Percentiles rank a stretch among this genome's conserved stretches.
phyloP scores from a whole-genome alignment of 2,329 filamentous ascomycete species.

The Juglanconis sp. region DNA sequence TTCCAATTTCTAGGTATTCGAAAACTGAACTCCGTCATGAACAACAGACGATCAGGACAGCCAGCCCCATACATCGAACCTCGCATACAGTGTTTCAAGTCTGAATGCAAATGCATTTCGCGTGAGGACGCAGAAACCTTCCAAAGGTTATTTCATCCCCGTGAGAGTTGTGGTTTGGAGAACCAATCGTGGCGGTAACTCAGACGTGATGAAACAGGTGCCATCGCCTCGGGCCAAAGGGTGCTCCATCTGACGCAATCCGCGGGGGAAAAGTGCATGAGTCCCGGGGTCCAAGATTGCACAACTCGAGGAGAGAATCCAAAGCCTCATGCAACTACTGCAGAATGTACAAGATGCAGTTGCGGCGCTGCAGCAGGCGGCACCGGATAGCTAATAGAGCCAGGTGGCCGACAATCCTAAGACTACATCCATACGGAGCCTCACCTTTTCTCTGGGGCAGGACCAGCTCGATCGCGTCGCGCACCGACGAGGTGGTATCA shows the following conservation, averaged over 20 bases:
- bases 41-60: background rate
- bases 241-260: background rate
- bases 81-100: background rate
- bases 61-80: background rate
- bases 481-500: too few species aligned
- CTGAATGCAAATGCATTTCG: background rate
- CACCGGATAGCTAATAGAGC: too few species aligned
- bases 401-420: background rate
- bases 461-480: too few species aligned
- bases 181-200: background rate
- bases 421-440: background rate
- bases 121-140: background rate
- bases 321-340: background rate
- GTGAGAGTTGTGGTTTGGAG: background rate
- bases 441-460: too few species aligned
- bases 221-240: background rate
- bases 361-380: background rate
- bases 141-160: background rate
- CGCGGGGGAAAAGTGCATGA: background rate
- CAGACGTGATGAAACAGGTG: background rate
- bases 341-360: background rate
- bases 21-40: background rate
- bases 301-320: background rate
- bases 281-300: background rate
- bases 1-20: too few species aligned